These are phyloP conservation scores for Rutstroemia sp. DNA, from an alignment of 2,329 filamentous ascomycete genomes.

Conservation along the genomic window DNA sequence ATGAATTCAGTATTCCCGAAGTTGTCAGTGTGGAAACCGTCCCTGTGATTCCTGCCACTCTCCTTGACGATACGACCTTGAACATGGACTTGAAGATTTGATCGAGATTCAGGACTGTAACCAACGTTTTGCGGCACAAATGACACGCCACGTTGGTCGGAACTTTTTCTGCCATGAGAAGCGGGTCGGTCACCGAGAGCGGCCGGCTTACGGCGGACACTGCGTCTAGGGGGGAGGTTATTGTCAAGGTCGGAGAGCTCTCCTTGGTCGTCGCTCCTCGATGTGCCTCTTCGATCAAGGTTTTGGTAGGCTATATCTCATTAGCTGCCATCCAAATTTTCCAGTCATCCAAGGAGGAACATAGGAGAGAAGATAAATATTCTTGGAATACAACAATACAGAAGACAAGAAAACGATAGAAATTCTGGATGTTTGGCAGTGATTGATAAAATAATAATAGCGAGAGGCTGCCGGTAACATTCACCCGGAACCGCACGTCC, in stretches of 20 bases:
- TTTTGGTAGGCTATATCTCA: not conserved
- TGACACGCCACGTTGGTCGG: not conserved
- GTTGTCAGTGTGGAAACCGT: not conserved
- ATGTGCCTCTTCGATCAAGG: not conserved
- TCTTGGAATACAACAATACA: no score
- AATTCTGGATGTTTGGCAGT: no score
- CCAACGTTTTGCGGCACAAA: not conserved
- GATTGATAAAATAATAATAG: no score
- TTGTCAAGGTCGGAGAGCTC: not conserved
- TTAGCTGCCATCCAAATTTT: not conserved
- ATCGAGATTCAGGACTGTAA: not conserved
- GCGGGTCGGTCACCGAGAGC: not conserved
- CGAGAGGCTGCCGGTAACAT: no score
- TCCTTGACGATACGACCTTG: slow-evolving; percentile 6
- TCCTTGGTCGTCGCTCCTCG: not conserved
- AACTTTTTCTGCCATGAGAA: not conserved
- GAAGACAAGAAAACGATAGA: no score
- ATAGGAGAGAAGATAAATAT: not conserved
- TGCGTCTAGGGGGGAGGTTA: not conserved
- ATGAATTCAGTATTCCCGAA: not conserved
- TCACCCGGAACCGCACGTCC: no score
- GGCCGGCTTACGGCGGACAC: not conserved
- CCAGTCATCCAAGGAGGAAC: not conserved
- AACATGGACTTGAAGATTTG: not conserved
- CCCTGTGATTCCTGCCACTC: not conserved